Evolutionary conservation across 495 filamentous ascomycete species (phyloP).

Genomic region (Neurospora sp.): DNA sequence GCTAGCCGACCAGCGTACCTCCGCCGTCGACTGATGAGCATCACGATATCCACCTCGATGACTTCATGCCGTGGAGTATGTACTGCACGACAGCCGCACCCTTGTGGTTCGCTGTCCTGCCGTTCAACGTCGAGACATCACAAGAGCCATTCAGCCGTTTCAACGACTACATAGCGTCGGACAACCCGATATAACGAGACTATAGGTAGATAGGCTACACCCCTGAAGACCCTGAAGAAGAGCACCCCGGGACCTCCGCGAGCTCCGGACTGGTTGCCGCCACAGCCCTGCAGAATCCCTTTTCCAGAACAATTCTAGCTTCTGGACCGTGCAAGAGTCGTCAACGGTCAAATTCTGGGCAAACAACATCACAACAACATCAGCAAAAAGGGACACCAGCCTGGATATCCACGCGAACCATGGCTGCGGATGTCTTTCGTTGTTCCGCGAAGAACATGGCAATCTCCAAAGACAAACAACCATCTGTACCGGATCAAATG

Average conservation of each 20-base stretch:
- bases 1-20: neutral
- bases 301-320: conserved; percentile 26
- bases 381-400: neutral
- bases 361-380: neutral
- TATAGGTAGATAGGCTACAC: neutral
- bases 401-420: neutral
- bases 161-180: neutral
- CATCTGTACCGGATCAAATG: neutral
- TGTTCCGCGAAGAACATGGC: neutral
- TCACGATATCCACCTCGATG: neutral
- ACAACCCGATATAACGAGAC: neutral
- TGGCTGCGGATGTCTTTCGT: neutral
- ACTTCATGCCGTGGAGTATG: neutral
- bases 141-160: neutral
- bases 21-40: neutral
- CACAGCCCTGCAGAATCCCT: conserved; percentile 12
- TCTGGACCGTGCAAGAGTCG: conserved; percentile 10
- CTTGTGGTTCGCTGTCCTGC: neutral
- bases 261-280: conserved; percentile 13
- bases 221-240: neutral
- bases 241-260: conserved; percentile 8
- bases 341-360: neutral
- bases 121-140: neutral
- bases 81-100: neutral
- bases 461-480: neutral